Conservation (phyloP, 2,329 filamentous ascomycete species). For the Apiospora pterosperma region DNA sequence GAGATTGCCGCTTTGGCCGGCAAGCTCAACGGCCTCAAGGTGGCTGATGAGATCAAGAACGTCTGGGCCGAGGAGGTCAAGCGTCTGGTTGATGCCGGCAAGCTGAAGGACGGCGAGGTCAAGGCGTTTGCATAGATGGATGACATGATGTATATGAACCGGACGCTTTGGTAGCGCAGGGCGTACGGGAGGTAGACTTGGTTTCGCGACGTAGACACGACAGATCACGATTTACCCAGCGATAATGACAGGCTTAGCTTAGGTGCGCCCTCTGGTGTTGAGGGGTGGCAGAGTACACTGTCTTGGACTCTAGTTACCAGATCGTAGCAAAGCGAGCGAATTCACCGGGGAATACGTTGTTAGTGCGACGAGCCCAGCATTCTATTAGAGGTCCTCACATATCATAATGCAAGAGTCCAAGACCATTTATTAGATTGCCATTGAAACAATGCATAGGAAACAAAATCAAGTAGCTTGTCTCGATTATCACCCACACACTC, state of each 20-base stretch:
- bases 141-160: not conserved
- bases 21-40: slow-evolving; percentile 77
- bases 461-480: no score
- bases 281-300: no score
- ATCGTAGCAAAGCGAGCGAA: no score
- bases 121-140: slow-evolving; percentile 54
- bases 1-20: slow-evolving; percentile 81
- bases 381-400: no score
- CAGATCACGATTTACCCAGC: not conserved
- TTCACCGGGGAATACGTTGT: no score
- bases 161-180: not conserved
- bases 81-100: slow-evolving; percentile 75
- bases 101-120: slow-evolving; percentile 78
- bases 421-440: no score
- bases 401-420: no score
- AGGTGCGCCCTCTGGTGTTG: not conserved
- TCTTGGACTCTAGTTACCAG: no score
- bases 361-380: no score
- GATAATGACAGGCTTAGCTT: not conserved
- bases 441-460: no score
- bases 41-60: slow-evolving; percentile 79
- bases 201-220: not conserved
- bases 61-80: slow-evolving; percentile 77
- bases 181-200: not conserved
- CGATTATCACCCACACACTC: no score